These are phyloP conservation scores for Mycena belliarum DNA, from an alignment of 768 basidiomycete genomes.

Conservation along the genomic window DNA sequence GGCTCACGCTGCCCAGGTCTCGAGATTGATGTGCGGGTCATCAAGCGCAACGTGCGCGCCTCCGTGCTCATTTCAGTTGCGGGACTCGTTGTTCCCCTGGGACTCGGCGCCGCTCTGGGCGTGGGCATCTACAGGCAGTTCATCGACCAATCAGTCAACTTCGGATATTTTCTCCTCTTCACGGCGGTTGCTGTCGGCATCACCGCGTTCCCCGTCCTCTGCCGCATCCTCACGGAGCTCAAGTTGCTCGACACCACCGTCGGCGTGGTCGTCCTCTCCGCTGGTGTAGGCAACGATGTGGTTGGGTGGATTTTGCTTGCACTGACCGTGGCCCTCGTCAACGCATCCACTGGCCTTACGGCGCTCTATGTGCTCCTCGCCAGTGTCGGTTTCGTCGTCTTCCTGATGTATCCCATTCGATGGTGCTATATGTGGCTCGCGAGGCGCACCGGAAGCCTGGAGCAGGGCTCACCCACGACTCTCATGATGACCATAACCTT, in stretches of 20 bases:
- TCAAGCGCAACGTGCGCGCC: slow-evolving; percentile 62
- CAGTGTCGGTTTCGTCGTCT: slow-evolving; percentile 61
- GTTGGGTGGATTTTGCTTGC: slow-evolving; percentile 87
- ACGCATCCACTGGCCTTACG: slow-evolving; percentile 69
- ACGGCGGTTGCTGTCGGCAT: slow-evolving; percentile 81
- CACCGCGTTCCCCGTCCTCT: slow-evolving; percentile 81
- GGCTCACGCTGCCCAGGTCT: slow-evolving; percentile 43
- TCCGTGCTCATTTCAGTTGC: slow-evolving; percentile 61
- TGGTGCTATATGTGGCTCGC: slow-evolving; percentile 70
- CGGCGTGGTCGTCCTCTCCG: slow-evolving; percentile 80
- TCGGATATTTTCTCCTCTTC: slow-evolving; percentile 85
- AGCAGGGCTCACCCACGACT: slow-evolving; percentile 69
- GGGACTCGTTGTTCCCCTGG: slow-evolving; percentile 78
- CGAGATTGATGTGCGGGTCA: slow-evolving; percentile 74
- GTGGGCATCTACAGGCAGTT: slow-evolving; percentile 78
- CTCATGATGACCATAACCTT: slow-evolving; percentile 80
- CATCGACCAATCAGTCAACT: slow-evolving; percentile 54
- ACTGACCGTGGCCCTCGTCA: slow-evolving; percentile 80
- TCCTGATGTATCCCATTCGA: slow-evolving; percentile 65
- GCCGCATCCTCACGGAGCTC: slow-evolving; percentile 81
- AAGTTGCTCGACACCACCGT: slow-evolving; percentile 83
- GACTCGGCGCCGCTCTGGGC: slow-evolving; percentile 72
- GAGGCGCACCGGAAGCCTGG: slow-evolving; percentile 67
- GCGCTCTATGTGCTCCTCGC: slow-evolving; percentile 82
- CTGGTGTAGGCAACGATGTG: slow-evolving; percentile 78